Conservation (phyloP, 1,284 basidiomycete genomes). For the Lentinus polychrous region DNA sequence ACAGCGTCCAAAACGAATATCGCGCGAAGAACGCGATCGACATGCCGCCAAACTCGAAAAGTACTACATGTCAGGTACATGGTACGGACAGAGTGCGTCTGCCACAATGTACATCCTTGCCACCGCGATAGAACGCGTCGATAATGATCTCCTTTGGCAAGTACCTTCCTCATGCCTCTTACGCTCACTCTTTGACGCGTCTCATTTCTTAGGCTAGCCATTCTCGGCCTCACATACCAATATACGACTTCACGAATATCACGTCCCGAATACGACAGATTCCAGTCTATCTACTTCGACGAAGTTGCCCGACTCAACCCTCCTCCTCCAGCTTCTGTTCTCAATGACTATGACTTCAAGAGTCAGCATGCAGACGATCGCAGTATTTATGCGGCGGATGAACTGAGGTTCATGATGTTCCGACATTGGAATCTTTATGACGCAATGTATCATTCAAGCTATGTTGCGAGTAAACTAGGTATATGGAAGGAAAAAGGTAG, state of each 20-base stretch:
- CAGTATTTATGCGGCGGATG: slow-evolving; percentile 75
- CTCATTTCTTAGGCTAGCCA: slow-evolving; percentile 68
- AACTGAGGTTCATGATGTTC: slow-evolving; percentile 91
- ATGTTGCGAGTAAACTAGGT: slow-evolving; percentile 91
- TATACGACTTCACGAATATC: slow-evolving; percentile 87
- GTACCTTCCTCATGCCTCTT: slow-evolving; percentile 11
- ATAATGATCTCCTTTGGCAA: slow-evolving; percentile 91
- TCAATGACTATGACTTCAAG: slow-evolving; percentile 35
- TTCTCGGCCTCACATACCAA: slow-evolving; percentile 91
- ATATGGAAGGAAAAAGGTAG: slow-evolving; percentile 95
- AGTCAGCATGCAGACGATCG: slow-evolving; percentile 72
- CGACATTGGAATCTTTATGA: slow-evolving; percentile 98
- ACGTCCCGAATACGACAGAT: slow-evolving; percentile 78
- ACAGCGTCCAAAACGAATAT: slow-evolving; percentile 39
- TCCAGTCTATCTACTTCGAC: slow-evolving; percentile 74
- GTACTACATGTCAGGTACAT: slow-evolving; percentile 84
- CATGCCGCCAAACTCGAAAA: slow-evolving; percentile 64
- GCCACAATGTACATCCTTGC: slow-evolving; percentile 89
- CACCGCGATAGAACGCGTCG: slow-evolving; percentile 81
- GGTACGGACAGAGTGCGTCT: slow-evolving; percentile 85
- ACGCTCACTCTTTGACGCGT: not conserved
- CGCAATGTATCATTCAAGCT: slow-evolving; percentile 96
- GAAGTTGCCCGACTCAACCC: slow-evolving; percentile 89
- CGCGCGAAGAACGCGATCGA: slow-evolving; percentile 61
- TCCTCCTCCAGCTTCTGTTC: slow-evolving; percentile 32